A percentile compares a stretch with the other conserved stretches of the same genome.
Evolutionary conservation across 1,284 basidiomycete genomes (phyloP).

Genomic region (Anthracocystis panici-leucophaei): DNA sequence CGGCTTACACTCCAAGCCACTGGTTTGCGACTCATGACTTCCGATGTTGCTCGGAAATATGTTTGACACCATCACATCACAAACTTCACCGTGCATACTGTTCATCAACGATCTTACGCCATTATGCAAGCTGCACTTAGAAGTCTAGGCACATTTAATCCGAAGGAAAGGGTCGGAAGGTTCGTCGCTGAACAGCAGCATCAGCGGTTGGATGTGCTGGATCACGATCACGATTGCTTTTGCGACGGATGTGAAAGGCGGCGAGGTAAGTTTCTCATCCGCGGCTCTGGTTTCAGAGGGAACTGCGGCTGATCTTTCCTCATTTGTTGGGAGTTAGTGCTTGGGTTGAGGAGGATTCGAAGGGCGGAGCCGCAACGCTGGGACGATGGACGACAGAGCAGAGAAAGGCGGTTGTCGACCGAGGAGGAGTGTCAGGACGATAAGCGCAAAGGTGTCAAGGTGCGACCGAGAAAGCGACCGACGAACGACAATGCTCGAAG

Average conservation of each 20-base stretch:
- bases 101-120: neutral
- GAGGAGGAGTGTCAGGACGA: neutral
- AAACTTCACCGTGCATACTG: neutral
- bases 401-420: neutral
- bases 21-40: neutral
- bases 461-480: neutral
- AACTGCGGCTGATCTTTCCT: neutral
- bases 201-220: neutral
- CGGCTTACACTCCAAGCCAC: no score
- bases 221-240: constrained; percentile 16
- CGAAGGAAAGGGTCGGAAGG: constrained; percentile 5
- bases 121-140: constrained; percentile 26
- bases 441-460: neutral
- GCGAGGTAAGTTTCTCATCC: constrained; percentile 10
- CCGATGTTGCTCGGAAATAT: neutral
- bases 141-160: constrained; percentile 7
- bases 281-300: no score
- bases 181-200: constrained; percentile 4
- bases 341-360: constrained; percentile 15
- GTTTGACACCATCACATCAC: neutral
- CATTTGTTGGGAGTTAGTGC: constrained; percentile 8
- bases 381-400: neutral
- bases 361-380: neutral
- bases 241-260: constrained; percentile 21
- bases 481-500: constrained; percentile 19